Evolutionary conservation across 1,139 yeast species (phyloP).

Genomic region (Zhuliangozyma blackwelliae): DNA sequence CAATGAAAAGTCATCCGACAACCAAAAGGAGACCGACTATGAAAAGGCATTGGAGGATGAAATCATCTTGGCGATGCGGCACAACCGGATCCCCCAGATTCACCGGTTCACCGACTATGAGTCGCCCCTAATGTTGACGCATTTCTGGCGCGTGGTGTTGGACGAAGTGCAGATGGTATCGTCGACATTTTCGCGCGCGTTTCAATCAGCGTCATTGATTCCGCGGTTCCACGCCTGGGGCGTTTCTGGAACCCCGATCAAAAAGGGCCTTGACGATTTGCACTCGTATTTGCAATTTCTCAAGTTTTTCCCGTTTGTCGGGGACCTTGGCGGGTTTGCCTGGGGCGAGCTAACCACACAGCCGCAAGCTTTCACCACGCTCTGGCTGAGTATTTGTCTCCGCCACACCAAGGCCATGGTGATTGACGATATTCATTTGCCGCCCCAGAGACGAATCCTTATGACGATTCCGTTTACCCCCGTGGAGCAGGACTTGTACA

Average conservation of each 20-base stretch:
- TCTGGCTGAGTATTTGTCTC: conserved; percentile 52
- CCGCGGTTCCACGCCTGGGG: conserved; percentile 95
- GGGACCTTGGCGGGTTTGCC: conserved; percentile 32
- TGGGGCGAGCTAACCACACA: conserved; percentile 28
- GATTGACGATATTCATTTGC: conserved; percentile 67
- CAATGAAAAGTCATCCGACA: conserved; percentile 16
- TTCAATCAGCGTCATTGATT: conserved; percentile 71
- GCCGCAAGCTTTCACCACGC: conserved; percentile 38
- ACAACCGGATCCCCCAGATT: conserved; percentile 24
- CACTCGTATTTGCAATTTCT: conserved; percentile 68
- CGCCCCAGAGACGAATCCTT: conserved; percentile 68
- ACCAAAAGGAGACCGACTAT: conserved; percentile 28
- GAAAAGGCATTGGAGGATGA: conserved; percentile 37
- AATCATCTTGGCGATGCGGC: conserved; percentile 28
- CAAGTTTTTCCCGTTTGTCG: conserved; percentile 58
- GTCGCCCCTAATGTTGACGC: conserved; percentile 78
- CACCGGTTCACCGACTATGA: conserved; percentile 48
- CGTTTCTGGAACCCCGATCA: conserved; percentile 91
- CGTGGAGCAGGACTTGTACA: conserved; percentile 79
- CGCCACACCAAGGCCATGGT: conserved; percentile 88
- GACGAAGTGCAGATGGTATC: conserved; percentile 96
- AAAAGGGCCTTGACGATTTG: conserved; percentile 60
- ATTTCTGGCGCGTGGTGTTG: conserved; percentile 83
- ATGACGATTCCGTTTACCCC: conserved; percentile 72
- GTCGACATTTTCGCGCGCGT: conserved; percentile 67